These are phyloP conservation scores for Microbotryomycetes sp. DNA, from an alignment of 1,284 basidiomycete genomes.

Conservation along the genomic window DNA sequence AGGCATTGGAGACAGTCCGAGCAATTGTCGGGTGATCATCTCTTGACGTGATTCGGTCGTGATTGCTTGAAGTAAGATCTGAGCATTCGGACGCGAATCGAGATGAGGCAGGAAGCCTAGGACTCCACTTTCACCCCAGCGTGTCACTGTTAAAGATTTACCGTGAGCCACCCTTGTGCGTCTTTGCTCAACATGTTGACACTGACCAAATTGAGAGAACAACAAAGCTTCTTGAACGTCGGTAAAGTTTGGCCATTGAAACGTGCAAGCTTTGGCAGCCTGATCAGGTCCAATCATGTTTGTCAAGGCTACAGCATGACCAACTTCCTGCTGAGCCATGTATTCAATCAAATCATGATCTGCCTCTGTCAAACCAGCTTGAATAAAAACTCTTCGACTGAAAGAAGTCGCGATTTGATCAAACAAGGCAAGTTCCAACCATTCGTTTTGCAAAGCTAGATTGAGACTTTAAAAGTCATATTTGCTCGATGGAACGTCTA, in stretches of 20 bases:
- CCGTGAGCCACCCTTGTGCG: neutral
- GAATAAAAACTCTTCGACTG: slow-evolving; percentile 19
- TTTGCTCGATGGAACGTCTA: slow-evolving; percentile 41
- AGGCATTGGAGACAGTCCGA: slow-evolving; percentile 59
- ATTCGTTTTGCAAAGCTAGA: slow-evolving; percentile 58
- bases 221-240: neutral
- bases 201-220: neutral
- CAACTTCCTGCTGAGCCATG: slow-evolving; percentile 54
- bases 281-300: slow-evolving; percentile 49
- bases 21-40: slow-evolving; percentile 60
- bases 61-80: slow-evolving; percentile 56
- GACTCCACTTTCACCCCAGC: slow-evolving; percentile 58
- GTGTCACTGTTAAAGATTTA: slow-evolving; percentile 42
- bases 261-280: slow-evolving; percentile 29
- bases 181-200: neutral
- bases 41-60: slow-evolving; percentile 62
- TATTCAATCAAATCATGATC: slow-evolving; percentile 54
- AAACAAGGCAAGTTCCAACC: slow-evolving; percentile 59
- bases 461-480: slow-evolving; percentile 55
- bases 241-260: slow-evolving; percentile 15
- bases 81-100: slow-evolving; percentile 54
- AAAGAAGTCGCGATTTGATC: slow-evolving; percentile 55
- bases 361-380: slow-evolving; percentile 51
- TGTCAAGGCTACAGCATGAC: slow-evolving; percentile 50
- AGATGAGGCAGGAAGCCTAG: slow-evolving; percentile 59